Base-by-base conservation (phyloP, 2,329 filamentous ascomycete species). In the Cercospora sojina region DNA sequence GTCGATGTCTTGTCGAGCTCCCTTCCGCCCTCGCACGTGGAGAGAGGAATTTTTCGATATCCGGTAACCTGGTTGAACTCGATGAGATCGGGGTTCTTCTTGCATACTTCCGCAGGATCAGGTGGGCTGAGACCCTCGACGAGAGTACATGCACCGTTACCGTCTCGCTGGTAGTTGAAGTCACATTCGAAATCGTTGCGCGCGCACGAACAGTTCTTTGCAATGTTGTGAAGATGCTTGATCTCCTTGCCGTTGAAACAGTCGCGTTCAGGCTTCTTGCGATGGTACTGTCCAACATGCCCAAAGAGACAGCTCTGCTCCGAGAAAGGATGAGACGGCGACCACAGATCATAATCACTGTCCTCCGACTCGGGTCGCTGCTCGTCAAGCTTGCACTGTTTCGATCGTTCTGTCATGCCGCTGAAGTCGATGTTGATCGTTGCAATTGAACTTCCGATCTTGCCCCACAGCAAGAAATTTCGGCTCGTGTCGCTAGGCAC, bases 111-210 rank as follows among this genome's bases (percentile, higher is more conserved):
- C 64, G 80, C 80, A 59, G 89, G 86, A 72, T 91, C 84, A 7
- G 83, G 81, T 12, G 91, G 89, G 9, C 85, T 70, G 47, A 93
- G 86, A 13, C 94, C 94, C 0, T 85, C 79, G 1, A 98, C 92
- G 12, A 96, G 86, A 5, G 79, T 79, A 80, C 95, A 99, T 69
- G 90, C 87, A 57, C 90, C 90, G 75, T 93, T 91, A 29, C 82
- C 85, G 78, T 91, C 87, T 56, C 91, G 87, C 77, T 98, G 89
- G 79, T 87, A 99, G 79, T 99, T 99, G 84, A 92, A 99, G 77
- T 96, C 94, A 80, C 95, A 99, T 84, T 99, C 95, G 77, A 90
- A 99, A 80, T 99, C 95, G 66, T 87, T 85, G 61, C 92, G 85
- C 8, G 88, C 91, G 80, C 95, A 99, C 66, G 86, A 84, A 83